Evolutionary conservation across 257 asterid genomes (phyloP), one percentile per base, ranked within the genome.

Genomic region (Nicotiana knightiana): DNA sequence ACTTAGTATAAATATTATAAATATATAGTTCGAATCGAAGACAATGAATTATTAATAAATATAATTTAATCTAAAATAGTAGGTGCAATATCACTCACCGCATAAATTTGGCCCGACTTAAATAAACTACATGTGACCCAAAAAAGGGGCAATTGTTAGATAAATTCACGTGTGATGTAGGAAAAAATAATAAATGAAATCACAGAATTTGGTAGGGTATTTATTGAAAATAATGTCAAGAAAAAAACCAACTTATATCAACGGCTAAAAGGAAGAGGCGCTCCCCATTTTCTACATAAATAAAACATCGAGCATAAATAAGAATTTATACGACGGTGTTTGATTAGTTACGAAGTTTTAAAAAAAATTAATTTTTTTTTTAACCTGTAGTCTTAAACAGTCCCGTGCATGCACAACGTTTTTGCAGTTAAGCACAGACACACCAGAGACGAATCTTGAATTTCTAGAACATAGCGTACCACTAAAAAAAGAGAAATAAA

Each of bases 141-240:
- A 21, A 71, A 48, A 71, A 46, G 5, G 37, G 59, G 37, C 24
- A 46, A 17, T 71, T 71, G 24, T 48, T 48, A 48, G 61, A 37
- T 71, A 48, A 21, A 46, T 46, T 71, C 79, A 71, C 79, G 61
- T 46, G 79, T 71, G 79, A 24, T 46, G 79, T 21, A 11, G n/a
- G 37, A 24, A 18, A 4, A 12, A 55, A 24, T 9, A 46, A 1
- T 71, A 46, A 71, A 71, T 71, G 39, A 71, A 71, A 71, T 26
- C 39, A 71, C 61, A 71, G 6, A 13, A 24, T 46, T 73, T 24
- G 79, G 79, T 73, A 73, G 62, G 79, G 62, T 21, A 15, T 71
- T 71, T 24, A 46, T 73, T 73, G n/a, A 73, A 73, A 73, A 17
- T 73, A 48, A 24, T 73, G 61, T 73, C 79, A 1, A 73, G n/a